Evolutionary conservation across 2,329 filamentous ascomycete genomes (phyloP).

Genomic region (Calonectria montana): DNA sequence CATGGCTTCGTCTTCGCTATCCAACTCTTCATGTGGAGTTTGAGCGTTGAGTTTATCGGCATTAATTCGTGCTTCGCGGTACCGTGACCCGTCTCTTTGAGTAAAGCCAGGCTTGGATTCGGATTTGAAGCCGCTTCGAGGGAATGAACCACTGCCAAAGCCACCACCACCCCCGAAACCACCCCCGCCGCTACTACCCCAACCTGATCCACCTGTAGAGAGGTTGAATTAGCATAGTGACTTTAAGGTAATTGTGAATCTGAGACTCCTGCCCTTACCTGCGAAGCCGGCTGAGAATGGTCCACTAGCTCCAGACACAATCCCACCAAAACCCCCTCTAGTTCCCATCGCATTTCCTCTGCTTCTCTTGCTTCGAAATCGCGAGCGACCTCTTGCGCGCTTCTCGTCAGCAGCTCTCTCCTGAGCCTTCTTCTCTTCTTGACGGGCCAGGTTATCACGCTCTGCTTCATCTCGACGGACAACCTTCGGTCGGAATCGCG

Average conservation of each 20-base stretch:
- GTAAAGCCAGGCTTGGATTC: slow-evolving; percentile 54
- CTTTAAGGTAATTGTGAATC: not conserved
- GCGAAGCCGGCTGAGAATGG: slow-evolving; percentile 51
- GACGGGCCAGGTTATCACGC: slow-evolving; percentile 58
- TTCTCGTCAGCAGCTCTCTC: slow-evolving; percentile 55
- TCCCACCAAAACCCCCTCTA: slow-evolving; percentile 51
- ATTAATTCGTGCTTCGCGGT: slow-evolving; percentile 63
- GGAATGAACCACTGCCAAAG: slow-evolving; percentile 42
- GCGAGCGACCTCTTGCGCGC: slow-evolving; percentile 51
- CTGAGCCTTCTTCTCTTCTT: slow-evolving; percentile 56
- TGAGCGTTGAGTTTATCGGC: slow-evolving; percentile 64
- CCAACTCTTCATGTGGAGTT: slow-evolving; percentile 56
- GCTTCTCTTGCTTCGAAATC: slow-evolving; percentile 56
- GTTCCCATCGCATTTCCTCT: slow-evolving; percentile 58
- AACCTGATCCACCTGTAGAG: slow-evolving; percentile 38
- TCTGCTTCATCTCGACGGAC: slow-evolving; percentile 63
- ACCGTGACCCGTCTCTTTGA: slow-evolving; percentile 45
- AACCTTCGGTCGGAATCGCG: slow-evolving; percentile 61
- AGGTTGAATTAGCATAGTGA: slow-evolving; percentile 14
- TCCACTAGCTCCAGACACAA: slow-evolving; percentile 51
- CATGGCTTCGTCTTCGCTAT: slow-evolving; percentile 58
- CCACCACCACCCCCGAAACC: slow-evolving; percentile 44
- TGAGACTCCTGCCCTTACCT: slow-evolving; percentile 34
- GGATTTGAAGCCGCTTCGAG: slow-evolving; percentile 42
- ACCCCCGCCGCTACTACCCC: slow-evolving; percentile 43